Conservation (phyloP, 768 basidiomycete genomes). For the Auriscalpium vulgare region DNA sequence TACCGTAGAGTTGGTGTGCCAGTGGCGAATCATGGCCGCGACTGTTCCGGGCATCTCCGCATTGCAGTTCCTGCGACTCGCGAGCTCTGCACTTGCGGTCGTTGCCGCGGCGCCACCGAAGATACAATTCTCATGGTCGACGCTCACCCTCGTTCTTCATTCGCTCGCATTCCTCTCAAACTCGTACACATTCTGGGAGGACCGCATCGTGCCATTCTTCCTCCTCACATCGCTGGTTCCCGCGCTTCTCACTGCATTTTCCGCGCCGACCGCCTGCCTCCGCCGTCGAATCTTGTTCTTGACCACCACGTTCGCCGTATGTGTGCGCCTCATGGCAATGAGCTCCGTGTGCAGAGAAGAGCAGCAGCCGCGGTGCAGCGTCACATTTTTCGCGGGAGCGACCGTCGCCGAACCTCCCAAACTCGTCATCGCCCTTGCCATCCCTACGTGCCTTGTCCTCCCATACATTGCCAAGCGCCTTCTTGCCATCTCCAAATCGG, state of each 20-base stretch:
- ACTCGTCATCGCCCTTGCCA: slow-evolving; percentile 46
- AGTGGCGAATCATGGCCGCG: not conserved
- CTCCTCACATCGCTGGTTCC: slow-evolving; percentile 57
- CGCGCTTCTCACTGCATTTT: slow-evolving; percentile 49
- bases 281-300: slow-evolving; percentile 74
- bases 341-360: slow-evolving; percentile 94
- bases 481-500: slow-evolving; percentile 61
- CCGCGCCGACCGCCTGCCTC: slow-evolving; percentile 61
- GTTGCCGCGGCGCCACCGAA: slow-evolving; percentile 4
- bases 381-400: slow-evolving; percentile 82
- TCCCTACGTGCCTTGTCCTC: slow-evolving; percentile 46
- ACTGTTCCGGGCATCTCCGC: slow-evolving; percentile 17
- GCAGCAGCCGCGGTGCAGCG: slow-evolving; percentile 81
- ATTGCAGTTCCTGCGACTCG: not conserved
- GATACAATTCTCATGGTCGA: slow-evolving; percentile 20
- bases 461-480: slow-evolving; percentile 51
- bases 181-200: slow-evolving; percentile 98
- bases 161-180: slow-evolving; percentile 79
- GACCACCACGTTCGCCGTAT: slow-evolving; percentile 53
- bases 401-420: slow-evolving; percentile 58
- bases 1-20: no score
- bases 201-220: slow-evolving; percentile 71
- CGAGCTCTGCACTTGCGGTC: slow-evolving; percentile 26
- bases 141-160: slow-evolving; percentile 56
- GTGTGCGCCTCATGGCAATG: slow-evolving; percentile 66